Evolutionary conservation across 2,329 filamentous ascomycete genomes (phyloP), one percentile per base, ranked within the genome.

Genomic region (Fusarium nanum): DNA sequence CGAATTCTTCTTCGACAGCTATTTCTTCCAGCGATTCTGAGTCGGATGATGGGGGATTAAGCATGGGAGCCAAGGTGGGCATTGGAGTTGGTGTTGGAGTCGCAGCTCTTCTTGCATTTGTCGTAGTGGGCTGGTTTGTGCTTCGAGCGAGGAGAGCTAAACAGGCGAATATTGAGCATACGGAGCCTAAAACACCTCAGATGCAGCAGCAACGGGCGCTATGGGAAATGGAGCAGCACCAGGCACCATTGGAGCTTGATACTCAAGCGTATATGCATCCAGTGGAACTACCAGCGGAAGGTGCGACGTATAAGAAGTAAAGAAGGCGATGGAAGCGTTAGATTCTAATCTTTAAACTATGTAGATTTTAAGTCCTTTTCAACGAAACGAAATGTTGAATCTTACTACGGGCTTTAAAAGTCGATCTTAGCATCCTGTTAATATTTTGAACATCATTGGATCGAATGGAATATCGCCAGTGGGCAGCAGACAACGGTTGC

Each of bases 121-220:
- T 18, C 0, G 59, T n/a, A 4, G n/a, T 60, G 1, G 34, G 13
- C 0, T 61, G 59, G 55, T 60, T 61, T 45, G 23, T 60, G 2
- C 20, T 52, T 8, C 55, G 56, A 7, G 23, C 37, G 37, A 60
- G 58, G n/a, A 60, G 56, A 1, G 16, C 14, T 25, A 61, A 60
- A 23, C 13, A 60, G 18, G 23, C 28, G 2, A 25, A 11, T 41
- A 14, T 11, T 1, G 25, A 25, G 25, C 25, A 25, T 25, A 27
- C 25, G 6, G 14, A 23, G 1, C 12, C 22, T 5, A 44, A 44
- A 8, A 23, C 20, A 9, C 13, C 55, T 30, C 13, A n/a, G 5
- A 41, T 49, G n/a, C 22, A 60, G 7, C 37, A 18, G 34, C 44
- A 52, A 37, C 16, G 16, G 20, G 20, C 50, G 3, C 59, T 30